Percentiles rank a stretch among this genome's conserved stretches.
Evolutionary conservation across 257 asterid species (phyloP).

Genomic region (Vinca minor): DNA sequence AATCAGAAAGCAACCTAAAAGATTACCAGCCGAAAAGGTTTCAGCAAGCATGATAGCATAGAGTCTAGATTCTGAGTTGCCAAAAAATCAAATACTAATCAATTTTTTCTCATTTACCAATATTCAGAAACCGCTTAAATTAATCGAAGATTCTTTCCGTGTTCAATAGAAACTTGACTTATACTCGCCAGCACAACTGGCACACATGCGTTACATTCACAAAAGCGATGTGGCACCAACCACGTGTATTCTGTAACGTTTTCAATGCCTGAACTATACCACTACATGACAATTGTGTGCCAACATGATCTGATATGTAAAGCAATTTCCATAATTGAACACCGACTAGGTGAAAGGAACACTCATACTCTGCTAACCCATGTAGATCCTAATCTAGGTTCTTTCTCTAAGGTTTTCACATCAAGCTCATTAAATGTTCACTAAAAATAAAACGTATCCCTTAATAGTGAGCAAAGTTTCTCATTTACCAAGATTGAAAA

Average conservation of each 20-base stretch:
- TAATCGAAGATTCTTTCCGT: not conserved
- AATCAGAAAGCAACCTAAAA: not conserved
- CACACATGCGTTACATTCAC: not conserved
- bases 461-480: no score
- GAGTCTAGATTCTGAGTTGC: not conserved
- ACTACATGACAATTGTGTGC: not conserved
- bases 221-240: not conserved
- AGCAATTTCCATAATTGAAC: slow-evolving; percentile 5
- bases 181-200: slow-evolving; percentile 1
- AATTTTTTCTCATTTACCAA: no score
- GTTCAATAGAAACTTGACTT: slow-evolving; percentile 1
- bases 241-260: not conserved
- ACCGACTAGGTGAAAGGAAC: not conserved
- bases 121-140: no score
- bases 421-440: no score
- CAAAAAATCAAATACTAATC: not conserved
- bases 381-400: not conserved
- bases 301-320: not conserved
- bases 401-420: no score
- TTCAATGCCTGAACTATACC: slow-evolving; percentile 5
- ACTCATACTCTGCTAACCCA: not conserved
- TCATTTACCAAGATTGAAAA: no score
- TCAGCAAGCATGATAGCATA: not conserved
- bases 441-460: no score
- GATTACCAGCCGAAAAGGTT: not conserved